A percentile compares a stretch with the other conserved stretches of the same genome.
Evolutionary conservation across 352 stramenopile species (phyloP).

Genomic region (Poterioochromonas sp.): DNA sequence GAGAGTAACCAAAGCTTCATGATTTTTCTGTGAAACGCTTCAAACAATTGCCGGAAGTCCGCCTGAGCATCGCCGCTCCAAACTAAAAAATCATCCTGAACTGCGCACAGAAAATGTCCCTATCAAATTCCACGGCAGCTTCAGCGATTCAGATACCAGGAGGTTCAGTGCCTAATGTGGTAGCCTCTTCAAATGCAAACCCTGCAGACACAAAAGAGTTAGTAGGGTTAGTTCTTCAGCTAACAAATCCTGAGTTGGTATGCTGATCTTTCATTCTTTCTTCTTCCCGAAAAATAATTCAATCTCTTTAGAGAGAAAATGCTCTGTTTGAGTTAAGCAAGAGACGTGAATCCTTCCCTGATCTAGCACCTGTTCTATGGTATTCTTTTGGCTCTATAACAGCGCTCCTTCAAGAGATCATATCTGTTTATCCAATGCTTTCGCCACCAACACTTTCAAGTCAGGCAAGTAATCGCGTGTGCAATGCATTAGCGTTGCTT

Average conservation of each 20-base stretch:
- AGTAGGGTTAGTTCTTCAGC: slow-evolving; percentile 78
- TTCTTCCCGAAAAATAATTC: not conserved
- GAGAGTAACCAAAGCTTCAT: no score
- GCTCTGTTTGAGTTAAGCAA: slow-evolving; percentile 96
- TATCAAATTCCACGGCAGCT: no score
- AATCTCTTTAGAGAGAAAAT: slow-evolving; percentile 68
- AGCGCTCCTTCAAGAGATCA: slow-evolving; percentile 94
- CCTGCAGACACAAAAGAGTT: slow-evolving; percentile 50
- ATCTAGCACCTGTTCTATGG: slow-evolving; percentile 95
- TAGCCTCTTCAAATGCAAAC: no score
- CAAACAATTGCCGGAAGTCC: no score
- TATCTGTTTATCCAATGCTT: slow-evolving; percentile 93
- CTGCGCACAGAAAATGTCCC: no score
- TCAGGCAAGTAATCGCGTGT: slow-evolving; percentile 92
- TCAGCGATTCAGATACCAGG: no score
- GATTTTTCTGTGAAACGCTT: no score
- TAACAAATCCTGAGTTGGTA: slow-evolving; percentile 73
- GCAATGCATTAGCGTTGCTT: slow-evolving; percentile 92
- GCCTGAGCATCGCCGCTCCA: no score
- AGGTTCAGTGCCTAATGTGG: no score
- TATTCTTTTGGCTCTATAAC: slow-evolving; percentile 92
- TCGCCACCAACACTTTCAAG: slow-evolving; percentile 90
- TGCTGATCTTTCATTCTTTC: slow-evolving; percentile 14
- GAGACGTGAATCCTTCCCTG: slow-evolving; percentile 90
- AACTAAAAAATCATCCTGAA: no score